Conservation (phyloP, 805 yeast genomes). For the Spathaspora hagerdaliae region DNA sequence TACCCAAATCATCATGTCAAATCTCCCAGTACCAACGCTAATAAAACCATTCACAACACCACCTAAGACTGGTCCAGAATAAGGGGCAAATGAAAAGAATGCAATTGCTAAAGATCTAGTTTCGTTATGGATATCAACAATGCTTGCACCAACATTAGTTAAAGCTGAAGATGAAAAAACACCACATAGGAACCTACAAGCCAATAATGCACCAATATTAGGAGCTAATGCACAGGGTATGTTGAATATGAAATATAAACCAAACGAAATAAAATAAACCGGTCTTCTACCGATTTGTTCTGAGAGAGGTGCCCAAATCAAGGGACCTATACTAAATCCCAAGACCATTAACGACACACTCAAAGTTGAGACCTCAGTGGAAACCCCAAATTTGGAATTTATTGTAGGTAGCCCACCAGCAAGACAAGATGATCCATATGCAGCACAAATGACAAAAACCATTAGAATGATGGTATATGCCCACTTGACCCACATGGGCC, state of each 20-base stretch:
- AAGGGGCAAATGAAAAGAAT: constrained; percentile 87
- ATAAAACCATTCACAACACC: constrained; percentile 87
- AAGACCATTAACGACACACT: constrained; percentile 84
- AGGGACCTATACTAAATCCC: constrained; percentile 85
- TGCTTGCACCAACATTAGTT: constrained; percentile 84
- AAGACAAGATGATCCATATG: constrained; percentile 89
- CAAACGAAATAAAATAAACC: constrained; percentile 73
- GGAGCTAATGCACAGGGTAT: constrained; percentile 84
- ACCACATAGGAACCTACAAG: constrained; percentile 83
- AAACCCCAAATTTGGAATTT: constrained; percentile 62
- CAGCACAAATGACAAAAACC: constrained; percentile 77
- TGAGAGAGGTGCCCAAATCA: constrained; percentile 84
- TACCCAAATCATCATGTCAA: constrained; percentile 80
- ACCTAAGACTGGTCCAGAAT: constrained; percentile 89
- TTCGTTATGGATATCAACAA: constrained; percentile 81
- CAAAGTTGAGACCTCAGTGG: constrained; percentile 72
- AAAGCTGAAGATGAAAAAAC: constrained; percentile 81
- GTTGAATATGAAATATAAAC: constrained; percentile 72
- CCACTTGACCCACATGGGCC: constrained; percentile 61
- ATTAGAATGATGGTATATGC: constrained; percentile 65
- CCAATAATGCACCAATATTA: constrained; percentile 75
- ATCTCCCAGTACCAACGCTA: constrained; percentile 61
- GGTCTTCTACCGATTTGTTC: constrained; percentile 85
- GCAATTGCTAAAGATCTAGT: constrained; percentile 89
- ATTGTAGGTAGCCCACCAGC: constrained; percentile 80